phyloP scores from a whole-genome alignment of 2,329 filamentous ascomycete species.

The Hirsutella minnesotensis region DNA sequence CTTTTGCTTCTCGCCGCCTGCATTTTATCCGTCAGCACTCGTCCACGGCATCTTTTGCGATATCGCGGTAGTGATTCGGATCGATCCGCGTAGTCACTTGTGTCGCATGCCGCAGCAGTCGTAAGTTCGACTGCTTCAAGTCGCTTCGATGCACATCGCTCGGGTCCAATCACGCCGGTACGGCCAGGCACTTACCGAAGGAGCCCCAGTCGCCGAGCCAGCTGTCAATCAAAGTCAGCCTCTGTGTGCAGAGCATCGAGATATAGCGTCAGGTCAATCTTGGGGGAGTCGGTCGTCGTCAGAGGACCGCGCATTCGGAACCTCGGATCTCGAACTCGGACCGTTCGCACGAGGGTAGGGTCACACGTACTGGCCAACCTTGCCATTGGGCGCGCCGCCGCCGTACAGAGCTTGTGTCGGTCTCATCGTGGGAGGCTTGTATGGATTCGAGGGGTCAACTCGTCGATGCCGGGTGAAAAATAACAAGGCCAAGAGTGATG shows the following conservation, averaged over 20 bases:
- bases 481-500: constrained; percentile 5
- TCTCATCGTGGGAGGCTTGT: constrained; percentile 24
- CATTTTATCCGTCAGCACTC: background rate
- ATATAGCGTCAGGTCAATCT: background rate
- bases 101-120: background rate
- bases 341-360: background rate
- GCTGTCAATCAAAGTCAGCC: constrained; percentile 31
- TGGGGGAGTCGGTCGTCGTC: background rate
- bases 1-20: constrained; percentile 49
- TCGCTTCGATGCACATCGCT: background rate
- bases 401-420: constrained; percentile 25
- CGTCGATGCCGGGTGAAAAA: constrained; percentile 11
- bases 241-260: background rate
- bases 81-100: background rate
- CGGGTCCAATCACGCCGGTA: background rate
- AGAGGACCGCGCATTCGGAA: background rate
- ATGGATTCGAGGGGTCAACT: constrained; percentile 11
- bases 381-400: constrained; percentile 21
- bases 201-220: constrained; percentile 65
- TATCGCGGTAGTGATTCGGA: no score
- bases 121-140: background rate
- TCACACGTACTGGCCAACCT: constrained; percentile 22
- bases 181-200: constrained; percentile 39
- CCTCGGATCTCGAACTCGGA: background rate
- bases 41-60: background rate